Base-by-base conservation (phyloP, 1,139 yeast species). In the Diutina neorugosa region DNA sequence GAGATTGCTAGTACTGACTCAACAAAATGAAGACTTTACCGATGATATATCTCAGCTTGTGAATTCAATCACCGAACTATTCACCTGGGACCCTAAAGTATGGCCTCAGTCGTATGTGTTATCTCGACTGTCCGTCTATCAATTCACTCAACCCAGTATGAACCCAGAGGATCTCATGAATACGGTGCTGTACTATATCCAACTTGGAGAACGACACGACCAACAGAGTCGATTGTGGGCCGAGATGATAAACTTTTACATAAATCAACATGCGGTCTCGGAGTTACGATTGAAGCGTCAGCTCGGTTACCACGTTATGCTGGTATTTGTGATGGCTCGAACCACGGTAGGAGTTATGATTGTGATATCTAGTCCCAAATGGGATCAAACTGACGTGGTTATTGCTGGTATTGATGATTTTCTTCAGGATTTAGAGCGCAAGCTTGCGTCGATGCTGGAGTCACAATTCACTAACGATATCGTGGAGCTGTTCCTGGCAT, bases 271-370 rank as follows among this genome's bases (percentile, higher is more conserved):
- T 6, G 67, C 78, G n/a, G 63, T 67, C 1, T 64, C 71, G 3
- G 79, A 76, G 54, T 65, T 84, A 20, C 66, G 89, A 58, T 70
- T 69, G 20, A 74, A 72, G 55, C 73, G 71, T 54, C 84, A 81
- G 59, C 65, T 84, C 52, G 76, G 73, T 0, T 72, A 72, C 61
- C 68, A 74, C 7, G 78, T 82, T 0, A 57, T 74, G 5, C 76
- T 81, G 47, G 88, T 88, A 0, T 55, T 73, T n/a, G 66, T 84
- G 57, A 60, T 76, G 1, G 65, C 79, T 43, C 66, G 82, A 53
- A 69, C 72, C 19, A 74, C 81, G 0, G 62, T 77, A n/a, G 91
- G 91, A 0, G 53, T 81, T 2, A 81, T 77, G 57, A 64, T 84
- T 7, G 71, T 78, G 4, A 64, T 82, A 0, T 71, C 77, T 71